phyloP scores from a whole-genome alignment of 2,329 filamentous ascomycete species.

The Ophiostoma pallidulum region DNA sequence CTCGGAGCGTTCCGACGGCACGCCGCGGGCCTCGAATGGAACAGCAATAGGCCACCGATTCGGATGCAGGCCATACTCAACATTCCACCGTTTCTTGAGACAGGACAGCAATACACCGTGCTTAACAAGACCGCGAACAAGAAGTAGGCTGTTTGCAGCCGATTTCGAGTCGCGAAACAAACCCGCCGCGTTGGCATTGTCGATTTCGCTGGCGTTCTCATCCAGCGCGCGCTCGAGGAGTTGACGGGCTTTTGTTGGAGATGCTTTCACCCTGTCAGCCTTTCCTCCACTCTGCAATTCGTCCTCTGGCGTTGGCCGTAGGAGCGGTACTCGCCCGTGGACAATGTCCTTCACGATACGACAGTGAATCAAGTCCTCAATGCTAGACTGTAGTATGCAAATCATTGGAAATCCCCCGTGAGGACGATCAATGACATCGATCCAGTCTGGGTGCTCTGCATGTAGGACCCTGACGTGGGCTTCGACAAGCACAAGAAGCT shows the following conservation, averaged over 20 bases:
- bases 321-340: conserved; percentile 22
- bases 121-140: conserved; percentile 54
- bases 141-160: conserved; percentile 29
- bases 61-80: conserved; percentile 52
- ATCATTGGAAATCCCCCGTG: conserved; percentile 43
- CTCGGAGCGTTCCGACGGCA: conserved; percentile 52
- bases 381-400: conserved; percentile 42
- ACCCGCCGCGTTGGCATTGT: not conserved
- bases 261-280: too few species aligned
- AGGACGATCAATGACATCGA: conserved; percentile 37
- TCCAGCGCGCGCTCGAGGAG: not conserved
- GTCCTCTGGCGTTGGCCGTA: conserved; percentile 10
- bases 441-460: conserved; percentile 26
- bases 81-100: conserved; percentile 56
- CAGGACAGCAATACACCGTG: conserved; percentile 50
- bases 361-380: conserved; percentile 34
- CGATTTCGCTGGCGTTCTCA: not conserved
- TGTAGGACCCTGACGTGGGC: conserved; percentile 29
- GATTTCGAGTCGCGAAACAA: conserved; percentile 3
- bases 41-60: conserved; percentile 52
- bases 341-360: conserved; percentile 34
- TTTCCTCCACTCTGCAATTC: too few species aligned
- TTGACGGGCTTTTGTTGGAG: not conserved
- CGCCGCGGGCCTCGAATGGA: conserved; percentile 57
- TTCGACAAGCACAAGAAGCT: conserved; percentile 32